These are phyloP conservation scores for Pseudogymnoascus sp. DNA, from an alignment of 2,329 filamentous ascomycete genomes.

Conservation along the genomic window DNA sequence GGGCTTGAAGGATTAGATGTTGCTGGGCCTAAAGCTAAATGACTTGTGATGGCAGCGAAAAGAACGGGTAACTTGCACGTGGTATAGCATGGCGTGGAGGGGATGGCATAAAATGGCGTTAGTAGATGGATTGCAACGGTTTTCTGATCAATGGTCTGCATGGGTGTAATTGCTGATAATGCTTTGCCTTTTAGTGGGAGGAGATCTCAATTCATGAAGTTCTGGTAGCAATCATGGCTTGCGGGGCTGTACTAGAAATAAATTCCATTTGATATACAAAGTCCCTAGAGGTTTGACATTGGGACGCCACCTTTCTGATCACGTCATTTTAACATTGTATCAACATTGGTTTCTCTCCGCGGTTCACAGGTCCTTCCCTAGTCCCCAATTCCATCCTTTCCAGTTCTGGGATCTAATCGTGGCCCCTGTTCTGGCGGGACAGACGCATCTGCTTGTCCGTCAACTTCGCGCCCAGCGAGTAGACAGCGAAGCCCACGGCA, in stretches of 20 bases:
- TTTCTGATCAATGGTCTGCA: background rate
- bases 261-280: slow-evolving; percentile 8
- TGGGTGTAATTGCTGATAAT: background rate
- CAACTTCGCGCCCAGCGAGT: slow-evolving; percentile 78
- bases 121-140: slow-evolving; percentile 13
- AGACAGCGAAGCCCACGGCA: slow-evolving; percentile 70
- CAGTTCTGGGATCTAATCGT: slow-evolving; percentile 22
- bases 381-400: background rate
- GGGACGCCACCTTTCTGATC: slow-evolving; percentile 6
- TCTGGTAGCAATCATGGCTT: background rate
- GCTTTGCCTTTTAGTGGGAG: background rate
- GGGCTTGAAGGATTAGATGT: slow-evolving; percentile 88
- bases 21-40: slow-evolving; percentile 78
- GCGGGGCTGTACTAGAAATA: background rate
- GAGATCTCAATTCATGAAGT: background rate
- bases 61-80: background rate
- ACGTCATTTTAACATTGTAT: slow-evolving; percentile 7
- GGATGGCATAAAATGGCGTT: background rate
- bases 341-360: slow-evolving; percentile 4
- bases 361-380: background rate
- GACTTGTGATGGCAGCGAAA: slow-evolving; percentile 23
- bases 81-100: background rate
- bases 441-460: slow-evolving; percentile 89
- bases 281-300: slow-evolving; percentile 7
- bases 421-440: slow-evolving; percentile 49